These are phyloP conservation scores for Stagonosporopsis cucurbitacearum DNA, from an alignment of 2,329 filamentous ascomycete genomes.

Conservation along the genomic window DNA sequence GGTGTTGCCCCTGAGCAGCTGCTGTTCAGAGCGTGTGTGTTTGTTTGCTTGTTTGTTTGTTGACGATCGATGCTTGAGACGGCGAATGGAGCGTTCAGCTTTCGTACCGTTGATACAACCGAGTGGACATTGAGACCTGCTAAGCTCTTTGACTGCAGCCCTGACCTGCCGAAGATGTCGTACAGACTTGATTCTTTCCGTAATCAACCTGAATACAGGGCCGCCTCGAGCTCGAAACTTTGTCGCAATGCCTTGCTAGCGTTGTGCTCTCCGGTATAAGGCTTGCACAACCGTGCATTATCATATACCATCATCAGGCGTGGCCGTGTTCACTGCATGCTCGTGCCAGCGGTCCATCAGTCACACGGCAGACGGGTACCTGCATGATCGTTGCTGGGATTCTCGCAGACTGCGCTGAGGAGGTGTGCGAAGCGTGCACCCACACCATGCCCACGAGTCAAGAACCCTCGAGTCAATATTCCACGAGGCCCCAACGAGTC, in stretches of 20 bases:
- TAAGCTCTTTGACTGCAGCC: background rate
- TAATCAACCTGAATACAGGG: background rate
- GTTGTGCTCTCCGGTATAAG: background rate
- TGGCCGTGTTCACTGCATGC: background rate
- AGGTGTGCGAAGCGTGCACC: background rate
- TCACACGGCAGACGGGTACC: slow-evolving; percentile 18
- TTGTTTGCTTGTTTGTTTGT: background rate
- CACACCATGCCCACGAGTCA: slow-evolving; percentile 4
- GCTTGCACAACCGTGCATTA: background rate
- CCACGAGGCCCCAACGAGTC: slow-evolving; percentile 1
- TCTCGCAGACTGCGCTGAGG: background rate
- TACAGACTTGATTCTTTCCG: no score
- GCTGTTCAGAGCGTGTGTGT: background rate
- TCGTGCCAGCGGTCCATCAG: slow-evolving; percentile 4
- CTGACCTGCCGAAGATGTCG: background rate
- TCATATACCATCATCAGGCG: background rate
- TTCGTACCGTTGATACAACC: background rate
- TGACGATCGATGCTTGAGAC: background rate
- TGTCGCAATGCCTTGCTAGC: background rate
- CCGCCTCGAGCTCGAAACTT: background rate
- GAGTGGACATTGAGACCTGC: background rate
- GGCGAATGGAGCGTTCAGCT: background rate
- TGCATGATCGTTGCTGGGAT: slow-evolving; percentile 22
- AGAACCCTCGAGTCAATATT: background rate
- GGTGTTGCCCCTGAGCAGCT: background rate